phyloP scores from a whole-genome alignment of 2,329 filamentous ascomycete genomes.

The Biscogniauxia sp. region DNA sequence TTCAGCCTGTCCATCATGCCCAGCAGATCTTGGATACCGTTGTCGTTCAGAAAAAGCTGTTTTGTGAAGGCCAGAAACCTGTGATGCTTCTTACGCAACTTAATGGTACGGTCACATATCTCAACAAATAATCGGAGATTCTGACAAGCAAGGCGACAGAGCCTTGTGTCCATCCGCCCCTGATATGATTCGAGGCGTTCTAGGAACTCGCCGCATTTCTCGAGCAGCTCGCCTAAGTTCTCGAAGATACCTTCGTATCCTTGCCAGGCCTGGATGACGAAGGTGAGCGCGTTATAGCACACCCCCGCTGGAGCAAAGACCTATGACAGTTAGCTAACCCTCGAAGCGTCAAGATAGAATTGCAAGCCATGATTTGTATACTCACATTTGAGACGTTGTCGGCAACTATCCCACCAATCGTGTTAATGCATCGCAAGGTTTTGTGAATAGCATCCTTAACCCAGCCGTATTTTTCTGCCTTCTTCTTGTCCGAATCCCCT shows the following conservation, averaged over 20 bases:
- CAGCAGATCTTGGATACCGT: conserved; percentile 33
- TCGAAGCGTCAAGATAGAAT: background rate
- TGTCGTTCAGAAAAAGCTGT: conserved; percentile 35
- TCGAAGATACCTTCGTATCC: conserved; percentile 36
- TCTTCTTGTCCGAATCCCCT: conserved; percentile 27
- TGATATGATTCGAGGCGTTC: conserved; percentile 34
- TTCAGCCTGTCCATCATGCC: conserved; percentile 34
- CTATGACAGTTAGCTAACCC: conserved; percentile 15
- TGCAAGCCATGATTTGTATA: conserved; percentile 1
- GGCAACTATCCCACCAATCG: conserved; percentile 34
- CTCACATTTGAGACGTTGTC: conserved; percentile 28
- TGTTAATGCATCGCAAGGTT: conserved; percentile 35
- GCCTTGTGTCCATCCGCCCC: conserved; percentile 31
- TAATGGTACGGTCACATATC: conserved; percentile 33
- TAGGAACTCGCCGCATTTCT: conserved; percentile 35
- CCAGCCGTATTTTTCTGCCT: conserved; percentile 27
- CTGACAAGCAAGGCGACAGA: conserved; percentile 33
- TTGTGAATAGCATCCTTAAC: conserved; percentile 29
- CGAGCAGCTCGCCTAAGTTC: conserved; percentile 31
- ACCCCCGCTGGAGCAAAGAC: conserved; percentile 34
- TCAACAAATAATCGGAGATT: conserved; percentile 37
- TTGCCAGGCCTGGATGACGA: conserved; percentile 36
- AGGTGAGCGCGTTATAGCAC: conserved; percentile 37
- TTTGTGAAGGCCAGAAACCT: conserved; percentile 31
- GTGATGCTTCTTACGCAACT: conserved; percentile 30